Evolutionary conservation across 176 grass and related monocot genomes (phyloP), one percentile per base, ranked within the genome.

Genomic region (Lolium perenne): DNA sequence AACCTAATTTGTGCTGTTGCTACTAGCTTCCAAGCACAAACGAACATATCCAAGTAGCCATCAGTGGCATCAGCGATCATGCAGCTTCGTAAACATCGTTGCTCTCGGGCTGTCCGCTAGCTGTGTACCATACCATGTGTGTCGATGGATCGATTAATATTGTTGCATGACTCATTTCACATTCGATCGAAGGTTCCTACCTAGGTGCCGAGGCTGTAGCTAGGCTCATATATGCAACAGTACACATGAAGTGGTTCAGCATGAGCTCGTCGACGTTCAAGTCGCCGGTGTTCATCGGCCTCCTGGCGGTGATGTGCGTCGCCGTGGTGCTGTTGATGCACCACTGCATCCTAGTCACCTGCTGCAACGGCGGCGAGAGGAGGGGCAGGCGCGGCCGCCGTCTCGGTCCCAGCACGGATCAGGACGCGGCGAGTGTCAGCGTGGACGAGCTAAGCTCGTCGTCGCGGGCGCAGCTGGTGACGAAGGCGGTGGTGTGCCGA

Each of bases 221-320:
- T n/a, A 25, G 63, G 63, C 21, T 11, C n/a, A 6, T 74, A 50
- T 10, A 8, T 55, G 74, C 32, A 40, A 68, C 65, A 68, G 65
- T 16, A 16, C 21, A 46, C 22, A 73, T 83, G 81, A 18, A 56
- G 68, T 56, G 40, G 45, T 18, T 63, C 48, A 38, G 10, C 13
- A 20, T 29, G 38, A 81, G 47, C 77, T 6, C 57, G 10, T 43
- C 57, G 48, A 23, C 85, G 67, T 80, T 16, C 66, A 53, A 11
- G 67, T 72, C 85, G 81, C 89, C 85, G 80, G 81, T 83, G 68
- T 80, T 91, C 85, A 80, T 90, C 70, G 87, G 58, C 17, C 60
- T 90, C 12, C 18, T 90, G 12, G 46, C 12, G 32, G 84, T 87
- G 22, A 77, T 84, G 77, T 84, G 75, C 43, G 77, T 89, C 3